Evolutionary conservation across 2,329 filamentous ascomycete species (phyloP), one percentile per base, ranked within the genome.

Genomic region (Claviceps paspali): DNA sequence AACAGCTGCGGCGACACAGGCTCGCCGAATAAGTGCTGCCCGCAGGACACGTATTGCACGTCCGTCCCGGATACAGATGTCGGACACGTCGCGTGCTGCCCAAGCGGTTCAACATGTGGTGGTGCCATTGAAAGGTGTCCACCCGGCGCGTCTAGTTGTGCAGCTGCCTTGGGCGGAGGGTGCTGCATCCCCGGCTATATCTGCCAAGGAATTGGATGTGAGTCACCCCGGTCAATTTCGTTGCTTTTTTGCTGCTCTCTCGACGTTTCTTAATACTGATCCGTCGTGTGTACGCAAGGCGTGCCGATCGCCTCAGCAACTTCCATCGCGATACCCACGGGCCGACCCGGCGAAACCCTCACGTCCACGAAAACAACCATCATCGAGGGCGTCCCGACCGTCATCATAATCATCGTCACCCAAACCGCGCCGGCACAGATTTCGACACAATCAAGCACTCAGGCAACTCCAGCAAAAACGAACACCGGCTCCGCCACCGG

Each of bases 61-160:
- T 56, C 60, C 18, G 73, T 85, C 4, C 53, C 65, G 23, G 73
- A 82, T 52, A 69, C 70, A 5, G 70, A 68, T 0, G 62, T 78
- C 21, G 79, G 79, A 6, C 70, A 73, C 31, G 74, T 88, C 2
- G 82, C 82, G 3, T 91, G 83, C 56, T 91, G 83, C 57, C 79
- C 79, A 0, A 51, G 62, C 26, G 81, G 80, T 3, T 60, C 64
- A 30, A 68, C 55, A 5, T 88, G 82, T 53, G 68, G 67, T 3
- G 78, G 79, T 8, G 59, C 60, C 1, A 73, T 87, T 5, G 70
- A 67, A 0, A 52, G 52, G n/a, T 87, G 82, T 45, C 63, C 65
- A 2, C 59, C 63, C 4, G 76, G 70, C 29, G 76, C 80, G 41
- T 70, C 71, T 9, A 70, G 72, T 34, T 88, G 82, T 51, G 64